These are phyloP conservation scores for Aspergillus arachidicola DNA, from an alignment of 2,329 filamentous ascomycete species.

Conservation along the genomic window DNA sequence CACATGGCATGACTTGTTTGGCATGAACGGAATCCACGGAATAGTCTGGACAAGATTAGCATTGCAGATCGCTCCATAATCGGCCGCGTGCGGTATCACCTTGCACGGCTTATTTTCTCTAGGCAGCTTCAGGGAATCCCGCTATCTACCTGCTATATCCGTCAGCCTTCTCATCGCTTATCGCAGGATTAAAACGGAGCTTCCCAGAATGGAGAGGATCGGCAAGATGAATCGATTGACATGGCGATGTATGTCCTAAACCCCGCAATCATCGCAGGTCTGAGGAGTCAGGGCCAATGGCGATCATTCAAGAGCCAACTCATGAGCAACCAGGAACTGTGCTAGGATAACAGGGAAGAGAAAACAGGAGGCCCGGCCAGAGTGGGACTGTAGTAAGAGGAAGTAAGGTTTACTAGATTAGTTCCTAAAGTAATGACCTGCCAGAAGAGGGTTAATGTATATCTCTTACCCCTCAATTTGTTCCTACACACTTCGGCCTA, in stretches of 20 bases:
- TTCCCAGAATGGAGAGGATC: constrained; percentile 5
- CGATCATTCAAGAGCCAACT: neutral
- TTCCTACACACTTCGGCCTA: too few relatives aligned
- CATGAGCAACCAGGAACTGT: neutral
- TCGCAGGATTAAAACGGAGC: neutral
- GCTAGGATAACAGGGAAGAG: neutral
- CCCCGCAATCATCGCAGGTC: neutral
- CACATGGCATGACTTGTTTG: neutral
- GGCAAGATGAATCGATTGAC: neutral
- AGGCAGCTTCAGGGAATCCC: neutral
- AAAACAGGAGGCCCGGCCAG: neutral
- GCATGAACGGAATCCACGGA: neutral
- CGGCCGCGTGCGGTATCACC: neutral
- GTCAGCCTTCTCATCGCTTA: neutral
- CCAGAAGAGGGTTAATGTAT: neutral
- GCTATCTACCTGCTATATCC: neutral
- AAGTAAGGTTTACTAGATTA: neutral
- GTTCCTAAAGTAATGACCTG: neutral
- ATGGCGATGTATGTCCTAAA: neutral
- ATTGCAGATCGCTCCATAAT: neutral
- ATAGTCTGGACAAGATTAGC: neutral
- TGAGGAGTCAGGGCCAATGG: neutral
- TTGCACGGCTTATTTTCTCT: neutral
- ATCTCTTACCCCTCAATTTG: neutral
- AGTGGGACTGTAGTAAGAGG: too few relatives aligned